phyloP scores from a whole-genome alignment of 73 alveolate genomes.

The Paraurostyla sp. region DNA sequence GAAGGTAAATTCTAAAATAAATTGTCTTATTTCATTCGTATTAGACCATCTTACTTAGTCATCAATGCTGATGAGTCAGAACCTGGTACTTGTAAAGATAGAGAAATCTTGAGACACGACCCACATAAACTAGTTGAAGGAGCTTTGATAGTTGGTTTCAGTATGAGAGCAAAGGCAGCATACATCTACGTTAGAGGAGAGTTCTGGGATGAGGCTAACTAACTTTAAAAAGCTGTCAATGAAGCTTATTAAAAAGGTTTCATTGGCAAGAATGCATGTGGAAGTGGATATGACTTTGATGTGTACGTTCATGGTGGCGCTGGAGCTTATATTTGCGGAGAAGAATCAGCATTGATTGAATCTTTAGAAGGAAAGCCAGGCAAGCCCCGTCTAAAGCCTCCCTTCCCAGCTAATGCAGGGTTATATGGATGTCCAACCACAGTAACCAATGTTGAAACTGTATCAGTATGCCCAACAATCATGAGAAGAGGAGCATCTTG shows the following conservation, averaged over 20 bases:
- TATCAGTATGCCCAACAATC: constrained; percentile 92
- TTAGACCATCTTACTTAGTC: constrained; percentile 69
- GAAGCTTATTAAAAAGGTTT: constrained; percentile 71
- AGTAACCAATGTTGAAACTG: constrained; percentile 94
- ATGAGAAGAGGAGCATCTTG: constrained; percentile 92
- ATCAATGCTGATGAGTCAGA: constrained; percentile 74
- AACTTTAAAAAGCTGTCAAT: constrained; percentile 63
- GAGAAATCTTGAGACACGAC: constrained; percentile 76
- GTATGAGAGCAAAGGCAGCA: constrained; percentile 76
- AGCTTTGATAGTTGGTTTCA: constrained; percentile 68
- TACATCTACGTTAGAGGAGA: constrained; percentile 76
- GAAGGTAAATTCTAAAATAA: constrained; percentile 69
- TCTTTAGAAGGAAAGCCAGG: constrained; percentile 94
- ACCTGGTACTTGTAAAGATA: constrained; percentile 79
- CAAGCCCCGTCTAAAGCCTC: constrained; percentile 94
- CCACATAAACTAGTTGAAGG: constrained; percentile 78
- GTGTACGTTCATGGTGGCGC: constrained; percentile 83
- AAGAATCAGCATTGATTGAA: constrained; percentile 91
- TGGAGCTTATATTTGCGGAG: constrained; percentile 95
- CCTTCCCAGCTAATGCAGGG: constrained; percentile 96
- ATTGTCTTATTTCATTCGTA: background rate
- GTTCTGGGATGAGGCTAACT: constrained; percentile 72
- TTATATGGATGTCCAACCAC: constrained; percentile 95
- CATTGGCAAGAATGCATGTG: constrained; percentile 75
- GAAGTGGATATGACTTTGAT: constrained; percentile 76